Conservation (phyloP, 371 early-diverging fungal species). For the Catenaria anguillulae region DNA sequence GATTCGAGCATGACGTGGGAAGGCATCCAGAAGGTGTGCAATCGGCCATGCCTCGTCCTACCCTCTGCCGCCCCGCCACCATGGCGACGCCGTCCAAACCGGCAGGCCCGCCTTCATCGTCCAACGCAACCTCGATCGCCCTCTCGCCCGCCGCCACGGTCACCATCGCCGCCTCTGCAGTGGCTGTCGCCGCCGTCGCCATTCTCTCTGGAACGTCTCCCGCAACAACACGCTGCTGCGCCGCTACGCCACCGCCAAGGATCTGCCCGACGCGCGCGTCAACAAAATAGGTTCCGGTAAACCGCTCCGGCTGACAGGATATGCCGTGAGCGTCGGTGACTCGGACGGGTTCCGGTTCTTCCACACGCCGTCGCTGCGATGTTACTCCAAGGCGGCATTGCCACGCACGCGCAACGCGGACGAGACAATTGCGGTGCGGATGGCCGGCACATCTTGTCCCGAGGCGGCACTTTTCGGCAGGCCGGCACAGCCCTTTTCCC, state of each 20-base stretch:
- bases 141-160: too few species aligned
- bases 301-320: background rate
- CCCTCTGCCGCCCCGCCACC: too few species aligned
- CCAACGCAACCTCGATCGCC: too few species aligned
- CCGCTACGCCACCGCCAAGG: background rate
- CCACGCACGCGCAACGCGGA: background rate
- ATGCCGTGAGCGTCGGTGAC: background rate
- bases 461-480: slow-evolving; percentile 48
- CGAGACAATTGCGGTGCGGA: slow-evolving; percentile 2
- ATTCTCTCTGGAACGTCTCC: background rate
- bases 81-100: too few species aligned
- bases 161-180: background rate
- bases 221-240: background rate
- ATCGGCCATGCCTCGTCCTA: too few species aligned
- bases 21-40: too few species aligned
- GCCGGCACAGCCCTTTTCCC: slow-evolving; percentile 49
- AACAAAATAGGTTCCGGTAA: too few species aligned
- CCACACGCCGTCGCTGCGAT: slow-evolving; percentile 2
- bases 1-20: too few species aligned
- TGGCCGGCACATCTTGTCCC: background rate
- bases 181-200: background rate
- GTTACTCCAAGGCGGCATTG: background rate
- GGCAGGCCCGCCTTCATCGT: too few species aligned
- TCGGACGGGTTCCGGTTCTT: slow-evolving; percentile 7
- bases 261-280: background rate